Conservation (phyloP, 2,329 filamentous ascomycete species). For the Alternaria longipes region DNA sequence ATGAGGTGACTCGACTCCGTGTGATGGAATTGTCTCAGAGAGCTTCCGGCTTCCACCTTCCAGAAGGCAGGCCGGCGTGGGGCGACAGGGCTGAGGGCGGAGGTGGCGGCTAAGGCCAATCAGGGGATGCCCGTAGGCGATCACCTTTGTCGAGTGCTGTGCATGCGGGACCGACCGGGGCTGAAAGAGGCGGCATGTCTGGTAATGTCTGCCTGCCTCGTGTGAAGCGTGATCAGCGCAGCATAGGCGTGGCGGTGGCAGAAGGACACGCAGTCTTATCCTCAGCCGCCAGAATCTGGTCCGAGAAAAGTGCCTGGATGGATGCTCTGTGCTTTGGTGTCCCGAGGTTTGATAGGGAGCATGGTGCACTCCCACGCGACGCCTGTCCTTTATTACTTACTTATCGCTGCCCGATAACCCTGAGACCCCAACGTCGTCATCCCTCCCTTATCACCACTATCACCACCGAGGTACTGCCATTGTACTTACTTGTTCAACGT, state of each 20-base stretch:
- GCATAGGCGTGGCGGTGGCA: not conserved
- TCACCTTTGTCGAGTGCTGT: constrained; percentile 14
- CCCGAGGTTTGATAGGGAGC: constrained; percentile 11
- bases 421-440: constrained; percentile 13
- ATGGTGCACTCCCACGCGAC: constrained; percentile 33
- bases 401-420: constrained; percentile 30
- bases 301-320: constrained; percentile 22
- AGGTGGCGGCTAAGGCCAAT: constrained; percentile 26
- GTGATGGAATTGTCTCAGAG: too few species aligned
- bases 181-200: not conserved
- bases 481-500: constrained; percentile 3
- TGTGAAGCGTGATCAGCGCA: not conserved
- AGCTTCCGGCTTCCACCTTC: constrained; percentile 6
- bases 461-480: constrained; percentile 10
- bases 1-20: not conserved
- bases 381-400: constrained; percentile 17
- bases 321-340: constrained; percentile 14
- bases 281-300: constrained; percentile 13
- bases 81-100: constrained; percentile 25
- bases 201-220: not conserved
- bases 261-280: constrained; percentile 10
- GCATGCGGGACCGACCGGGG: constrained; percentile 23
- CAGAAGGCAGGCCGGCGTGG: constrained; percentile 21
- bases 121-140: constrained; percentile 19
- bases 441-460: constrained; percentile 12